These are phyloP conservation scores for Zygosaccharomyces sapae DNA, from an alignment of 1,139 yeast genomes.

Conservation along the genomic window DNA sequence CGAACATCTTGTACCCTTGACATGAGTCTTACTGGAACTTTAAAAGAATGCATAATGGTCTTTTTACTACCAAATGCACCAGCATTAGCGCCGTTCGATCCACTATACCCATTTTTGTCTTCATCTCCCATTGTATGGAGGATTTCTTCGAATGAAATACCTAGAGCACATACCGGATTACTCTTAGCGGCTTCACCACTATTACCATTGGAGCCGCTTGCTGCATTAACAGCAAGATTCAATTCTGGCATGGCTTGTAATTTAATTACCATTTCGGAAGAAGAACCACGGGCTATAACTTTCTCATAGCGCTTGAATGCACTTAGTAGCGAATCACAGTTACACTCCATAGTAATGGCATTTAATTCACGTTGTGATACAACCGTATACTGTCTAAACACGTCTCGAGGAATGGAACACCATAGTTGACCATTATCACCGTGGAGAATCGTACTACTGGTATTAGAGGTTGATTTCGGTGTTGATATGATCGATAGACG, in stretches of 20 bases:
- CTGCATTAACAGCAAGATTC: conserved; percentile 14
- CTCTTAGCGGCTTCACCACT: conserved; percentile 12
- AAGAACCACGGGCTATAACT: conserved; percentile 29
- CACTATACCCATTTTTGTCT: conserved; percentile 6
- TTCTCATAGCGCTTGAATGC: conserved; percentile 32
- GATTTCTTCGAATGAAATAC: conserved; percentile 32
- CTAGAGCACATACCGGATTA: conserved; percentile 29
- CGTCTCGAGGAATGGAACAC: conserved; percentile 36
- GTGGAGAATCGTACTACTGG: conserved; percentile 18
- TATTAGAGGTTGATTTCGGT: conserved; percentile 21
- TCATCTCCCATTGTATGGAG: conserved; percentile 16
- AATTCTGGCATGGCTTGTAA: conserved; percentile 31
- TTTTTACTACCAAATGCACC: conserved; percentile 19
- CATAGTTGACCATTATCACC: conserved; percentile 34
- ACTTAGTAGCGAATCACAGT: conserved; percentile 31
- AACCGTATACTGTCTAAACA: conserved; percentile 29
- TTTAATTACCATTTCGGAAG: conserved; percentile 29
- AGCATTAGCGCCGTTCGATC: conserved; percentile 3
- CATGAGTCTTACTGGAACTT: conserved; percentile 32
- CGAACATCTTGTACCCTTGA: conserved; percentile 29
- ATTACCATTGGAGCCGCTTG: conserved; percentile 3
- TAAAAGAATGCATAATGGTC: conserved; percentile 30
- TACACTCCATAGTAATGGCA: conserved; percentile 34
- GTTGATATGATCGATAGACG: conserved; percentile 32
- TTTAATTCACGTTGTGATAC: conserved; percentile 28